Percentiles rank a stretch among this genome's conserved stretches.
These are phyloP conservation scores for Alternaria sp. DNA, from an alignment of 2,329 filamentous ascomycete species.

Conservation along the genomic window DNA sequence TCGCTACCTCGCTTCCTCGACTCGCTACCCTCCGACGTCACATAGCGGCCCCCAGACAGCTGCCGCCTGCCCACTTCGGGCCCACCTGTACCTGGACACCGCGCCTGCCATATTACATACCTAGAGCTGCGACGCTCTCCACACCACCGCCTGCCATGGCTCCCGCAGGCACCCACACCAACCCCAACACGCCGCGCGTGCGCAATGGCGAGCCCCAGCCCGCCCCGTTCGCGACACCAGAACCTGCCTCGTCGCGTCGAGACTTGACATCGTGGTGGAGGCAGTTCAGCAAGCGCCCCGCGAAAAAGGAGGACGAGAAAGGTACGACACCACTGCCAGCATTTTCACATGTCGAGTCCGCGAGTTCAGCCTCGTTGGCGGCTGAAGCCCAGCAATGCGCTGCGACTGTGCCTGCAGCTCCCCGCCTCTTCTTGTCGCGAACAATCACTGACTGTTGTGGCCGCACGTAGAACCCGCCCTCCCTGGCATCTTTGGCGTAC, in stretches of 20 bases:
- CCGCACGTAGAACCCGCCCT: conserved; percentile 51
- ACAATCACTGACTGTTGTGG: conserved; percentile 29
- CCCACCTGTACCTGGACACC: conserved; percentile 29
- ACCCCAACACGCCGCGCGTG: conserved; percentile 50
- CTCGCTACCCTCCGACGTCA: conserved; percentile 12
- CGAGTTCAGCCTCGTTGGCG: conserved; percentile 3
- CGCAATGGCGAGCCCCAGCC: conserved; percentile 53
- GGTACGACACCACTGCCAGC: conserved; percentile 50
- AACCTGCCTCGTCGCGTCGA: conserved; percentile 80
- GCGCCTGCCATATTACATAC: conserved; percentile 19
- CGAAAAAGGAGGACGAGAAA: conserved; percentile 68
- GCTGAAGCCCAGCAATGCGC: conserved; percentile 20
- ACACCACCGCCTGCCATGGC: conserved; percentile 39
- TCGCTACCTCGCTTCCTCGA: conserved; percentile 3
- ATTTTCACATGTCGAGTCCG: background rate
- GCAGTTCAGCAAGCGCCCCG: conserved; percentile 74
- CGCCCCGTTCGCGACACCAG: conserved; percentile 55
- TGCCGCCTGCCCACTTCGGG: conserved; percentile 35
- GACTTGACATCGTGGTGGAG: conserved; percentile 98
- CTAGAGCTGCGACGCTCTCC: conserved; percentile 36
- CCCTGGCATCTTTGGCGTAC: conserved; percentile 91
- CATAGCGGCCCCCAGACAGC: conserved; percentile 27
- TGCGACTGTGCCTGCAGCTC: conserved; percentile 19
- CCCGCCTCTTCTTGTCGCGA: conserved; percentile 17
- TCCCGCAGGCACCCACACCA: conserved; percentile 45